These are phyloP conservation scores for Earliella scabrosa DNA, from an alignment of 1,284 basidiomycete species.

Conservation along the genomic window DNA sequence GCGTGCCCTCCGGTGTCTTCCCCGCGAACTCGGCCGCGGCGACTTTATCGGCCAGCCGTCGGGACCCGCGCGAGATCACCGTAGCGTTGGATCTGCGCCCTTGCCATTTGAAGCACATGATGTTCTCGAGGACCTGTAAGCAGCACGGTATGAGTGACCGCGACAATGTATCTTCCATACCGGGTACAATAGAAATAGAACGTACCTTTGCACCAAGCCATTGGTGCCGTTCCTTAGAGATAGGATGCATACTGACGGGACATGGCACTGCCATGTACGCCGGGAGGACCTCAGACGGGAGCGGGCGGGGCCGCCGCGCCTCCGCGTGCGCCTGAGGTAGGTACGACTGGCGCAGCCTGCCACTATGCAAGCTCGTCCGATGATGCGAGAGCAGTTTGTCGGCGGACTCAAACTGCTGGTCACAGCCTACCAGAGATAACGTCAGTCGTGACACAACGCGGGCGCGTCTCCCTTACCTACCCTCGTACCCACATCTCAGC, in stretches of 20 bases:
- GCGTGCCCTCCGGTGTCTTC: background rate
- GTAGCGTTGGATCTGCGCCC: conserved; percentile 29
- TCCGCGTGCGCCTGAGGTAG: conserved; percentile 38
- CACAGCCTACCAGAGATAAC: conserved; percentile 41
- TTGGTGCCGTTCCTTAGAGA: conserved; percentile 52
- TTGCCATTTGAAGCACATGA: conserved; percentile 34
- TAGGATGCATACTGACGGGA: conserved; percentile 44
- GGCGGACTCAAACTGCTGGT: conserved; percentile 41
- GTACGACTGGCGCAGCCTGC: conserved; percentile 38
- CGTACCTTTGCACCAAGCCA: conserved; percentile 56
- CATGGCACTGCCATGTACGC: conserved; percentile 52
- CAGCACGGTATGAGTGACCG: background rate
- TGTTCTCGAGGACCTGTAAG: conserved; percentile 37
- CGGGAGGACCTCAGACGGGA: conserved; percentile 43
- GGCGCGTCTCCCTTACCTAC: conserved; percentile 34
- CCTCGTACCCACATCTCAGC: conserved; percentile 51
- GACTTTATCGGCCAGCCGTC: conserved; percentile 31
- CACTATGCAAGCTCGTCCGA: conserved; percentile 20
- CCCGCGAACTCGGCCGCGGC: conserved; percentile 5
- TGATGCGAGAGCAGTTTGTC: conserved; percentile 43
- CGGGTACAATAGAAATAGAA: background rate
- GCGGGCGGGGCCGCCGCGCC: conserved; percentile 29
- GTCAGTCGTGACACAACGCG: background rate
- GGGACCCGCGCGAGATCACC: conserved; percentile 28
- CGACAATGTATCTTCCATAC: background rate